Evolutionary conservation across 352 stramenopile genomes (phyloP).

Genomic region (Paralagenidium karlingii): DNA sequence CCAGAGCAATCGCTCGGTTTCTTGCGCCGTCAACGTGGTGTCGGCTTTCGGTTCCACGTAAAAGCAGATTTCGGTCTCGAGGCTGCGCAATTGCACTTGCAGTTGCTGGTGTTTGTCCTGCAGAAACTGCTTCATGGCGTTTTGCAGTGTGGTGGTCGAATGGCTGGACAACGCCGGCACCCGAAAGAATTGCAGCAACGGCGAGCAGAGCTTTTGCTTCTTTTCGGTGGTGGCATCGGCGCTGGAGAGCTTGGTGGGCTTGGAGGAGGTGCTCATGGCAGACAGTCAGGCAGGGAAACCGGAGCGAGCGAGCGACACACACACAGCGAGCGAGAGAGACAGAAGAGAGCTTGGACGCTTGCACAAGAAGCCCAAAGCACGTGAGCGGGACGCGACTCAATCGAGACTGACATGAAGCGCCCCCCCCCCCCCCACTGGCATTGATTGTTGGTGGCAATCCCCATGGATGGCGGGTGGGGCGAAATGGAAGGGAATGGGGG

Average conservation of each 20-base stretch:
- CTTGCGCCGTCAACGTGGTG: slow-evolving; percentile 20
- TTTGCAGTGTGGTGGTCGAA: slow-evolving; percentile 20
- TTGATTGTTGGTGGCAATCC: too few relatives aligned
- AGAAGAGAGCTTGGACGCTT: too few relatives aligned
- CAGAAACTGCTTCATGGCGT: slow-evolving; percentile 8
- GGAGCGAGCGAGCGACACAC: too few relatives aligned
- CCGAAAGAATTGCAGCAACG: slow-evolving; percentile 66
- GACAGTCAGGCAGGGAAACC: too few relatives aligned
- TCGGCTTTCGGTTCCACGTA: slow-evolving; percentile 83
- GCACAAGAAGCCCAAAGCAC: too few relatives aligned
- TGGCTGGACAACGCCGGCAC: slow-evolving; percentile 59
- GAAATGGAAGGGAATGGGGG: too few relatives aligned
- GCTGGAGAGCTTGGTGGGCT: not conserved
- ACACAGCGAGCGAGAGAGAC: too few relatives aligned
- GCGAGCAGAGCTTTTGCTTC: slow-evolving; percentile 52
- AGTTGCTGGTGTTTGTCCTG: slow-evolving; percentile 1
- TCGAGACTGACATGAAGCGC: too few relatives aligned
- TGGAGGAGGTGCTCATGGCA: too few relatives aligned
- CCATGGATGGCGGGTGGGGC: too few relatives aligned
- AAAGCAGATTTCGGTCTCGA: slow-evolving; percentile 95
- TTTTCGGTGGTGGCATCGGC: slow-evolving; percentile 25
- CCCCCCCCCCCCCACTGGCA: too few relatives aligned
- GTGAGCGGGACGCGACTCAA: too few relatives aligned
- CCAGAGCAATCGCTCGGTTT: slow-evolving; percentile 86
- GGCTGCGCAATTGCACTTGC: slow-evolving; percentile 17